phyloP scores from a whole-genome alignment of 306 rosid species.

The Cicer chorassanicum region DNA sequence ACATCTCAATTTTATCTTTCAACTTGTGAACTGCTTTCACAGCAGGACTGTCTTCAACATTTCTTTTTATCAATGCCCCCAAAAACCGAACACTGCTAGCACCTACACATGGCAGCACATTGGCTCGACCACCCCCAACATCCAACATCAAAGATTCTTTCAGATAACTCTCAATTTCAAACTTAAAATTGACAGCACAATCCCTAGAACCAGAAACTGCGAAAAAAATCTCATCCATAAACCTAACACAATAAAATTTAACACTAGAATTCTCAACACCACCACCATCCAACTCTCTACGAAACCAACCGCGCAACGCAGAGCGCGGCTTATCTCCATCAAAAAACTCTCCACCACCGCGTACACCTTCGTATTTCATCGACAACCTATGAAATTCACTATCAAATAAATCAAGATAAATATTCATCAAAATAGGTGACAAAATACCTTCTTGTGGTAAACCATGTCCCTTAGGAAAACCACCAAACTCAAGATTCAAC shows the following conservation, averaged over 20 bases:
- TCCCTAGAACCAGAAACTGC: constrained; percentile 79
- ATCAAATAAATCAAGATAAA: constrained; percentile 84
- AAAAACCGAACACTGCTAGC: constrained; percentile 57
- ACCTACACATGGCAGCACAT: constrained; percentile 62
- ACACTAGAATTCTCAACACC: constrained; percentile 42
- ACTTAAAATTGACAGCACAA: constrained; percentile 63
- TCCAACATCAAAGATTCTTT: constrained; percentile 70
- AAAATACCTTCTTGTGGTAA: constrained; percentile 91
- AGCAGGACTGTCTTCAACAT: constrained; percentile 65
- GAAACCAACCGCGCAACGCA: constrained; percentile 77
- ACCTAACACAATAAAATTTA: constrained; percentile 71
- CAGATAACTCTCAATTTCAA: constrained; percentile 66
- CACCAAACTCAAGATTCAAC: constrained; percentile 87
- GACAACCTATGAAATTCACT: constrained; percentile 78
- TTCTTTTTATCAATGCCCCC: constrained; percentile 70
- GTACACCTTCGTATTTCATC: constrained; percentile 80
- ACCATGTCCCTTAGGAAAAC: constrained; percentile 86
- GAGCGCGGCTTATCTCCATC: constrained; percentile 57
- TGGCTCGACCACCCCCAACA: constrained; percentile 54
- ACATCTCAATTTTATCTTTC: constrained; percentile 76
- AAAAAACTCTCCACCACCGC: constrained; percentile 30
- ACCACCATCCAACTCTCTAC: constrained; percentile 63
- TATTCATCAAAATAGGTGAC: constrained; percentile 84
- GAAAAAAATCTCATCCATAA: constrained; percentile 86
- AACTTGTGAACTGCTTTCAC: constrained; percentile 85